These are phyloP conservation scores for Paecilomyces niveus DNA, from an alignment of 2,329 filamentous ascomycete species.

Conservation along the genomic window DNA sequence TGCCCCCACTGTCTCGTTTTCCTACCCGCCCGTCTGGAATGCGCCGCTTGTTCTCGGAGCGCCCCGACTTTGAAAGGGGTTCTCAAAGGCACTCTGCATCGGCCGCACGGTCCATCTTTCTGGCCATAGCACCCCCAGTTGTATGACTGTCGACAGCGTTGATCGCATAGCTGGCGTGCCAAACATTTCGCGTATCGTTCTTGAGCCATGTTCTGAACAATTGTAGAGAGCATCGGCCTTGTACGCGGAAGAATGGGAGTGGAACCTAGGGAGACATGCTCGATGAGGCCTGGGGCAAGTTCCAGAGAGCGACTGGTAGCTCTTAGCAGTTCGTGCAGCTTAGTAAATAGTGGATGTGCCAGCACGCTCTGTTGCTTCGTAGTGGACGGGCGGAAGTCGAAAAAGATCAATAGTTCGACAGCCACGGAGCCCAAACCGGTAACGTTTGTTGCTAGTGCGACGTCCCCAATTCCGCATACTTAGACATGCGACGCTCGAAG, in stretches of 20 bases:
- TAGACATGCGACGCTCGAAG: neutral
- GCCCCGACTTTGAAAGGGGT: neutral
- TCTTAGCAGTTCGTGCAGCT: slow-evolving; percentile 13
- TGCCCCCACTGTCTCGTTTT: neutral
- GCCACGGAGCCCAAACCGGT: neutral
- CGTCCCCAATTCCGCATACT: neutral
- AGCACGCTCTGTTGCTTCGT: slow-evolving; percentile 21
- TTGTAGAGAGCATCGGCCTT: neutral
- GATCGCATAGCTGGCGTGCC: neutral
- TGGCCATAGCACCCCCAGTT: neutral
- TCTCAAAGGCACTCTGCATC: neutral
- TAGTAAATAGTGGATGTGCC: slow-evolving; percentile 11
- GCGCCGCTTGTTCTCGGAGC: neutral
- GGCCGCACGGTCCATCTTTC: neutral
- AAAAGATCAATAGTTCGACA: slow-evolving; percentile 15
- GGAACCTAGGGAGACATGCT: neutral
- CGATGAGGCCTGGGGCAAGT: neutral
- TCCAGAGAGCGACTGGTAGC: neutral
- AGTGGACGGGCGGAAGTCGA: slow-evolving; percentile 3
- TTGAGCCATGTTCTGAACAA: neutral
- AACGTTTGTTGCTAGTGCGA: neutral
- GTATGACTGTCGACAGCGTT: neutral
- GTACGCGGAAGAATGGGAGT: neutral
- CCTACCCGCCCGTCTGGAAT: neutral
- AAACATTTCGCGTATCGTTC: neutral